Conservation (phyloP, 2,329 filamentous ascomycete genomes). For the Phyllosticta ampelicida region DNA sequence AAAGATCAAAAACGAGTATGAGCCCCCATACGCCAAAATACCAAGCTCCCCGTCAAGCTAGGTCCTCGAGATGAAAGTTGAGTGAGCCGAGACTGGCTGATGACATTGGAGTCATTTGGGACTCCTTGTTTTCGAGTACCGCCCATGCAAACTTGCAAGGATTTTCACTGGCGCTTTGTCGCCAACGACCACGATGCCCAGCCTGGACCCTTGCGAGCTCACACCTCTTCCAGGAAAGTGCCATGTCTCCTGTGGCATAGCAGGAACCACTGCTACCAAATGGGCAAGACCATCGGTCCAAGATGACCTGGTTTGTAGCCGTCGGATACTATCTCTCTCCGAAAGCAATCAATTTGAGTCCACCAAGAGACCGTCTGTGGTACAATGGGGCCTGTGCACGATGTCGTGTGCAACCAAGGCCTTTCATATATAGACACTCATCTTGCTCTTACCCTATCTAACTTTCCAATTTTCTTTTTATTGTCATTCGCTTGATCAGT, state of each 20-base stretch:
- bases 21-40: background rate
- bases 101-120: background rate
- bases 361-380: background rate
- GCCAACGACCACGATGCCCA: background rate
- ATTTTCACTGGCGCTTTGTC: background rate
- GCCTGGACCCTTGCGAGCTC: background rate
- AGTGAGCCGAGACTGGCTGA: background rate
- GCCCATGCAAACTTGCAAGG: background rate
- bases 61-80: background rate
- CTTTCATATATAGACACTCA: background rate
- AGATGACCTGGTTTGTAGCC: background rate
- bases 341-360: background rate
- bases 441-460: background rate
- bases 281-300: background rate
- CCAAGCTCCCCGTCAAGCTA: background rate
- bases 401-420: background rate
- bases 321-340: background rate
- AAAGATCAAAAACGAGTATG: background rate
- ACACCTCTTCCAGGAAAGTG: background rate
- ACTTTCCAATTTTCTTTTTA: background rate
- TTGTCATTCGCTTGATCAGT: background rate
- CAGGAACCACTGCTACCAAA: background rate
- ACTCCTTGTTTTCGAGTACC: background rate
- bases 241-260: background rate
- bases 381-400: background rate